A percentile compares a stretch with the other conserved stretches of the same genome.
These are phyloP conservation scores for Nepenthes alata DNA, from an alignment of 179 eudicot genomes.

Conservation along the genomic window DNA sequence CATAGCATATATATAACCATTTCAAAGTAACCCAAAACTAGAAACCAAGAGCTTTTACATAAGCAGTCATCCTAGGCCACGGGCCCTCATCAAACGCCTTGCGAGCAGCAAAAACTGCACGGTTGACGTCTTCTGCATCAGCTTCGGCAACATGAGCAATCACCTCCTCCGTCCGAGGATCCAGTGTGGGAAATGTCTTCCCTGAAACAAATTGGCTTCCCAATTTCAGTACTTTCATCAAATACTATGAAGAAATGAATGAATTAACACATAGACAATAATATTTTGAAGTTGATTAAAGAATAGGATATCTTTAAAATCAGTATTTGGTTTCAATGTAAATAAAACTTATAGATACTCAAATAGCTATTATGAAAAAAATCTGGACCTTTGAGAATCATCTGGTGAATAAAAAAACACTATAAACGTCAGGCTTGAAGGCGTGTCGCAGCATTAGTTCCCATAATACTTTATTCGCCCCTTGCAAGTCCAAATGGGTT, in stretches of 20 bases:
- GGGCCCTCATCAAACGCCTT: constrained; percentile 96
- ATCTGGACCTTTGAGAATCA: no score
- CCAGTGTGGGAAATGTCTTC: constrained; percentile 76
- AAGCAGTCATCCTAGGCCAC: constrained; percentile 93
- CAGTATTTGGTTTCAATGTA: not conserved
- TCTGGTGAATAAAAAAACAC: no score
- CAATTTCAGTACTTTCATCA: no score
- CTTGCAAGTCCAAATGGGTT: no score
- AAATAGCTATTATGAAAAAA: not conserved
- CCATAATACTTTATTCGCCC: no score
- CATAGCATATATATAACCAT: not conserved
- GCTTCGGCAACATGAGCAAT: constrained; percentile 77
- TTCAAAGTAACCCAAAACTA: not conserved
- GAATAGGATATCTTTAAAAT: no score
- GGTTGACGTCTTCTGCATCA: constrained; percentile 64
- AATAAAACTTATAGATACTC: not conserved
- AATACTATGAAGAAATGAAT: no score
- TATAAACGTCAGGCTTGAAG: no score
- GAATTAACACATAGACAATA: no score
- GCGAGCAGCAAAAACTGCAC: constrained; percentile 89
- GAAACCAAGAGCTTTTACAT: constrained; percentile 25
- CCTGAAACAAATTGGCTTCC: constrained; percentile 27
- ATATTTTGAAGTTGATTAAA: no score
- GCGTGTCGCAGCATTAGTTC: no score
- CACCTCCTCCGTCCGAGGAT: constrained; percentile 79